Evolutionary conservation across 2,329 filamentous ascomycete genomes (phyloP), one percentile per base, ranked within the genome.

Genomic region (Coniochaeta prunicola): DNA sequence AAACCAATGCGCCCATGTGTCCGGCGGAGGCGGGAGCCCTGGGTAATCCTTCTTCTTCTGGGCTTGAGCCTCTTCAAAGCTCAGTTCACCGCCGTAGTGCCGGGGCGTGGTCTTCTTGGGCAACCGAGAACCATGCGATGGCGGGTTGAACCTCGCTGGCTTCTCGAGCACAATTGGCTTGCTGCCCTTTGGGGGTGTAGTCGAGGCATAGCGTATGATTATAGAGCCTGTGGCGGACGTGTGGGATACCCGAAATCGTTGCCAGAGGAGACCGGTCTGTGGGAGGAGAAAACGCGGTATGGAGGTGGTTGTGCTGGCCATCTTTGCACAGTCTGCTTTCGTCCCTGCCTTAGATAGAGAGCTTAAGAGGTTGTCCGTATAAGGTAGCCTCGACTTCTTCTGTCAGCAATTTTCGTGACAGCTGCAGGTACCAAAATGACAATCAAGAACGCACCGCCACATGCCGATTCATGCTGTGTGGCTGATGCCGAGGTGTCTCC

Each of bases 111-210:
- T 68, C 24, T 57, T 73, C 73, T 70, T 71, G 64, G 82, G 78
- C 33, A 91, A 81, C 7, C 89, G 81, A 24, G 89, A 78, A 13
- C 89, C 88, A 72, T 97, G 94, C 0, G 93, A 97, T 0, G 94
- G 94, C 2, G 94, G 93, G 54, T 90, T 90, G 80, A 96, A 97
- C 71, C 88, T 89, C 68, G 89, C 83, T 26, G 93, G 93, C 74
- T 97, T 91, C 67, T 90, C 90, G 64, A 99, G 86, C 5, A 91
- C 82, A 62, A 87, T 81, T 36, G 84, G 83, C 68, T 88, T 89
- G 62, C 65, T 65, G 63, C 67, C 63, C 56, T 66, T 59, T 55
- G 57, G 57, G 28, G 45, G 45, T 33, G 53, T 6, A 34, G 53
- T 21, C 13, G 59, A 53, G n/a, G 67, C 63, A 50, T 61, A 70